Evolutionary conservation across 2,329 filamentous ascomycete genomes (phyloP).

Genomic region (Leptographium wingfieldii): DNA sequence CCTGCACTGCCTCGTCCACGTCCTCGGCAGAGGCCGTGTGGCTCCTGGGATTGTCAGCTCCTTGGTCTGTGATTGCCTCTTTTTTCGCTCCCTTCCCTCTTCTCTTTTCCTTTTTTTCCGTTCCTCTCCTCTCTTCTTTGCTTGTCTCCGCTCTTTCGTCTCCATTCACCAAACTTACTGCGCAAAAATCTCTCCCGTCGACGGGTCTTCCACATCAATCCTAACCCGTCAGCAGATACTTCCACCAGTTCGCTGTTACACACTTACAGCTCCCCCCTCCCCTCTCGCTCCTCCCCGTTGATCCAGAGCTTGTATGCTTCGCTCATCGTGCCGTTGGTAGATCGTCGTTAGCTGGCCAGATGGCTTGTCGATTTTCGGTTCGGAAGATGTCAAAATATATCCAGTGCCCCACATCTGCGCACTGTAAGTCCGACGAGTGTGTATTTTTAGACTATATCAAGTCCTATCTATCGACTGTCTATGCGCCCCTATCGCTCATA

Average conservation of each 20-base stretch:
- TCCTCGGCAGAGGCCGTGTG: slow-evolving; percentile 33
- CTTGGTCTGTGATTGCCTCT: too few relatives aligned
- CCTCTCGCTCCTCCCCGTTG: slow-evolving; percentile 9
- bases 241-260: too few relatives aligned
- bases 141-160: background rate
- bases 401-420: too few relatives aligned
- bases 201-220: slow-evolving; percentile 16
- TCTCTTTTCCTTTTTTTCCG: too few relatives aligned
- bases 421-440: too few relatives aligned
- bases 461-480: too few relatives aligned
- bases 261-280: slow-evolving; percentile 13
- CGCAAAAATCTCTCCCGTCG: slow-evolving; percentile 16
- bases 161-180: slow-evolving; percentile 4
- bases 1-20: slow-evolving; percentile 26
- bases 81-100: too few relatives aligned
- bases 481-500: too few relatives aligned
- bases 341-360: background rate
- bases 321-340: background rate
- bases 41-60: slow-evolving; percentile 23
- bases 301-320: slow-evolving; percentile 10
- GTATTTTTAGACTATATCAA: too few relatives aligned
- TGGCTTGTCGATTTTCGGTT: too few relatives aligned
- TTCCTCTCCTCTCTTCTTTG: too few relatives aligned
- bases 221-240: slow-evolving; percentile 5
- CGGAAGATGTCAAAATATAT: too few relatives aligned